phyloP scores from a whole-genome alignment of 768 basidiomycete genomes.

The Psilocybe tampanensis region DNA sequence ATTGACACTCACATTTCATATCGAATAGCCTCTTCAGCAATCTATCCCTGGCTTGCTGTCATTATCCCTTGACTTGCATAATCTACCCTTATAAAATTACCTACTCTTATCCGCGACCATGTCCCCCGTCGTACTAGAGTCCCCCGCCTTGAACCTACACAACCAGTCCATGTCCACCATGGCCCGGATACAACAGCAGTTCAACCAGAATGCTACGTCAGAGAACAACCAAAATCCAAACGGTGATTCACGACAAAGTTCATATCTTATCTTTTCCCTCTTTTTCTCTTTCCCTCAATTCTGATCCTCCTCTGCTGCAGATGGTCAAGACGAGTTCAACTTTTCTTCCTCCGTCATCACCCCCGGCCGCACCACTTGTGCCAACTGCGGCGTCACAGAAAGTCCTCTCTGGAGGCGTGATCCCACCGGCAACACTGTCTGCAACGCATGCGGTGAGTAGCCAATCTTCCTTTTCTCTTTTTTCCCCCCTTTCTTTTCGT shows the following conservation, averaged over 20 bases:
- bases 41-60: slow-evolving; percentile 10
- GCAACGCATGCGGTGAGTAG: slow-evolving; percentile 87
- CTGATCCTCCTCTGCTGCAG: slow-evolving; percentile 12
- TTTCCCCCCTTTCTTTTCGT: slow-evolving; percentile 25
- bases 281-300: neutral
- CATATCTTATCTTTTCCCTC: neutral
- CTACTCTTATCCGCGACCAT: slow-evolving; percentile 25
- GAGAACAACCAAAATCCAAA: slow-evolving; percentile 22
- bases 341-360: slow-evolving; percentile 24
- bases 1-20: too few species aligned
- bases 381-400: slow-evolving; percentile 75
- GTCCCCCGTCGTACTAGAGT: slow-evolving; percentile 62
- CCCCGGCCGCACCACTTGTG: slow-evolving; percentile 54
- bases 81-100: slow-evolving; percentile 14
- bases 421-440: slow-evolving; percentile 78
- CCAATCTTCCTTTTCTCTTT: neutral
- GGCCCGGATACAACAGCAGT: slow-evolving; percentile 49
- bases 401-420: slow-evolving; percentile 89
- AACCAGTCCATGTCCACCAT: slow-evolving; percentile 42
- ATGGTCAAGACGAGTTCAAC: slow-evolving; percentile 29
- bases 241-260: slow-evolving; percentile 30
- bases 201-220: slow-evolving; percentile 28
- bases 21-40: slow-evolving; percentile 4
- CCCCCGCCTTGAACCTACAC: slow-evolving; percentile 54
- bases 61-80: slow-evolving; percentile 2